A percentile compares a stretch with the other conserved stretches of the same genome.
phyloP scores from a whole-genome alignment of 352 stramenopile species.

The Chrysophaeum taylorii region DNA sequence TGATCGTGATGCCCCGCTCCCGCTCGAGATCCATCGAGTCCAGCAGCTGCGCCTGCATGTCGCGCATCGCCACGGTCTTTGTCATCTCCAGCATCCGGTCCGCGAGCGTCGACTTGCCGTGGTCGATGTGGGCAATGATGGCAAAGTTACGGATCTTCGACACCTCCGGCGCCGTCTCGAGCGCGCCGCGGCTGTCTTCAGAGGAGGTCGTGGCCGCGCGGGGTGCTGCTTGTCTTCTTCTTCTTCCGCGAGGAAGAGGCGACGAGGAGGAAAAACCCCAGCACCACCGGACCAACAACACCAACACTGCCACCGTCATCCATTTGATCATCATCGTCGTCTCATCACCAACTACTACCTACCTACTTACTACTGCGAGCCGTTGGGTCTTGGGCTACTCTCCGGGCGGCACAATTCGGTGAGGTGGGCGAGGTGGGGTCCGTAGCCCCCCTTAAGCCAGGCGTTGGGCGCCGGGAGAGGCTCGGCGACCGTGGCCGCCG shows the following conservation, averaged over 20 bases:
- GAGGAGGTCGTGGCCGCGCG: too few relatives aligned
- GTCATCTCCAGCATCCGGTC: constrained; percentile 65
- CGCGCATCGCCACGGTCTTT: constrained; percentile 43
- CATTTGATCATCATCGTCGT: too few relatives aligned
- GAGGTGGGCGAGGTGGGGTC: constrained; percentile 12
- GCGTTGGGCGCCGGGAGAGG: constrained; percentile 36
- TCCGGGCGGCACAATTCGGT: too few relatives aligned
- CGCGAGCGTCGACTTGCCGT: constrained; percentile 67
- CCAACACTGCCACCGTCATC: too few relatives aligned
- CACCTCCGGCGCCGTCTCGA: background rate
- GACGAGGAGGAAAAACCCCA: too few relatives aligned
- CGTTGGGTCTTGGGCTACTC: too few relatives aligned
- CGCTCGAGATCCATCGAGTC: constrained; percentile 95
- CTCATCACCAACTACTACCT: too few relatives aligned
- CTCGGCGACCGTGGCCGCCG: constrained; percentile 10
- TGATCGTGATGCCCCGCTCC: constrained; percentile 98
- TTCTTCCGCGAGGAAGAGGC: too few relatives aligned
- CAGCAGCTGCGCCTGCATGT: constrained; percentile 65
- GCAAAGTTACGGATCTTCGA: constrained; percentile 66
- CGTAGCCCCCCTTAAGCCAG: constrained; percentile 32
- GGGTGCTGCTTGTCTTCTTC: too few relatives aligned
- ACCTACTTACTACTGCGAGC: too few relatives aligned
- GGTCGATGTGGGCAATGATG: constrained; percentile 81
- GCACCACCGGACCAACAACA: too few relatives aligned
- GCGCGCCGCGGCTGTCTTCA: too few relatives aligned